Base-by-base conservation (phyloP, 768 basidiomycete genomes). In the Lactarius quietus region DNA sequence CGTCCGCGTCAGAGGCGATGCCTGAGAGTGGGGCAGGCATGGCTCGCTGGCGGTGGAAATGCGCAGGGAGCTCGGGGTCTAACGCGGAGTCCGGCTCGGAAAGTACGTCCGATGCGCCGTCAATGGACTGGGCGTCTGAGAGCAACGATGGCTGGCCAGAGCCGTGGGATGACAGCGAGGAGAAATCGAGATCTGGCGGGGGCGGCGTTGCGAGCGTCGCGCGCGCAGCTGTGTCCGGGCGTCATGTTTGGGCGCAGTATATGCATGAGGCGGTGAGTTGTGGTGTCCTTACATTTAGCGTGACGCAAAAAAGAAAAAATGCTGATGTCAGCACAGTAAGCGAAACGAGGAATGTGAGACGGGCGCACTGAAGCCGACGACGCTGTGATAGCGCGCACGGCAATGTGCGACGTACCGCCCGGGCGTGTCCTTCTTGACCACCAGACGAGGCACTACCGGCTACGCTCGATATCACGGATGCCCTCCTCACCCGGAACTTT, bases 161-260 rank as follows among this genome's bases (percentile, higher is more conserved):
- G 59, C 83, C 81, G 53, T 79, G 74, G 54, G 83, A 81, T 28
- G 73, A 74, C 56, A 83, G 84, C 33, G 83, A 81, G 45, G 82
- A 75, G 65, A 80, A 80, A 58, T 86, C 86, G 41, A 85, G 71
- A 70, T 92, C 92, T 1, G 89, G 91, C 9, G 80, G 75, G 4
- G 91, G 89, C 9, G 92, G 91, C 2, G 91, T 92, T 65, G 87
- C 85, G 43, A 92, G 74, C 7, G 74, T 71, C 6, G 75, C 71
- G 20, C 74, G 70, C 2, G 80, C 78, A 36, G 72, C 62, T 33
- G 78, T 80, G 71, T 86, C 84, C 1, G 87, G 86, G 20, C 84
- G 82, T 81, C 59, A 85, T 81, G 68, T 92, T 90, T 3, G 92
- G 92, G 39, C 92, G 86, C 29, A 94, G 81, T 58, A 94, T 84